phyloP scores from a whole-genome alignment of 108 stramenopile species.

The Craspedostauros australis region DNA sequence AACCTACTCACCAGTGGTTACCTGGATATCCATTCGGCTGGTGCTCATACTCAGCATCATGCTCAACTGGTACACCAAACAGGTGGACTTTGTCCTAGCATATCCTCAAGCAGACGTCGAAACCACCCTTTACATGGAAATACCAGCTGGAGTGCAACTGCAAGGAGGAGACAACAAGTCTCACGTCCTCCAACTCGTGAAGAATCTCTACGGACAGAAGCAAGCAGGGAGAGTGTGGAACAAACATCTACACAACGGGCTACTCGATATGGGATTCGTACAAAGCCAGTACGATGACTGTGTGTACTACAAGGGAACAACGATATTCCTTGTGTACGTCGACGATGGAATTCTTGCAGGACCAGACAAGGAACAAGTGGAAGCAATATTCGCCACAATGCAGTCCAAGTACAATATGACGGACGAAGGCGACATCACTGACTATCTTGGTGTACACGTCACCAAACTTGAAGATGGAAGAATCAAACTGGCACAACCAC shows the following conservation, averaged over 20 bases:
- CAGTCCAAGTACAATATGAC: conserved; percentile 16
- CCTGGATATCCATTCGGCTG: conserved; percentile 30
- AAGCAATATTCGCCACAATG: conserved; percentile 9
- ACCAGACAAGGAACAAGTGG: conserved; percentile 15
- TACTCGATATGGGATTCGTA: conserved; percentile 14
- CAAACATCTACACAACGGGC: conserved; percentile 13
- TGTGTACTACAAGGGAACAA: conserved; percentile 31
- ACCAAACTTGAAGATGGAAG: conserved; percentile 15
- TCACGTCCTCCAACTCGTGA: conserved; percentile 18
- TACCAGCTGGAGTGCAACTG: conserved; percentile 34
- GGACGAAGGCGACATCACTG: conserved; percentile 17
- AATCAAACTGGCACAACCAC: conserved; percentile 37
- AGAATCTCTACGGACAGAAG: conserved; percentile 35
- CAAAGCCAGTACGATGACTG: conserved; percentile 43
- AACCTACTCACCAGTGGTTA: conserved; percentile 46
- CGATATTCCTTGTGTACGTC: conserved; percentile 35
- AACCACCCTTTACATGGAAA: conserved; percentile 31
- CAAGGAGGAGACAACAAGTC: conserved; percentile 2
- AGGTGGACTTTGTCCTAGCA: conserved; percentile 46
- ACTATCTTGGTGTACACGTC: conserved; percentile 38
- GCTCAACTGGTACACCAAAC: conserved; percentile 24
- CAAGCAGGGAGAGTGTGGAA: conserved; percentile 42
- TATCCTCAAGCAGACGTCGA: conserved; percentile 40
- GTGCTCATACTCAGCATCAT: conserved; percentile 18
- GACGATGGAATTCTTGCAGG: conserved; percentile 35